A percentile compares a stretch with the other conserved stretches of the same genome.
phyloP scores from a whole-genome alignment of 805 yeast genomes.

The Sugiyamaella lignohabitans region DNA sequence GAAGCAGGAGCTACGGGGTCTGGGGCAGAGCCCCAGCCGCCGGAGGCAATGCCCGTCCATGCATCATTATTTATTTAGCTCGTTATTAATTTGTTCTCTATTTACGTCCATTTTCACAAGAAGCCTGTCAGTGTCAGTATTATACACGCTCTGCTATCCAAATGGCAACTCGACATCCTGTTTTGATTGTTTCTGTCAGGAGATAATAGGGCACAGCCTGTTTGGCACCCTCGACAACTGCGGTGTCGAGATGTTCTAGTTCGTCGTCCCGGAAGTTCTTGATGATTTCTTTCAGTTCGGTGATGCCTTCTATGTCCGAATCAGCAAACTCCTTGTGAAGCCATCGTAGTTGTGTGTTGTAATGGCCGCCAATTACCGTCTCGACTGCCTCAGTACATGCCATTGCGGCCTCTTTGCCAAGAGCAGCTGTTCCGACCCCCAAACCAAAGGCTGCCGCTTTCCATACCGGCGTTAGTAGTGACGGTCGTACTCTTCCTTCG shows the following conservation, averaged over 20 bases:
- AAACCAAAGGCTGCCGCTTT: constrained; percentile 79
- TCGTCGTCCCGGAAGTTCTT: constrained; percentile 87
- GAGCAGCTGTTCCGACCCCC: constrained; percentile 79
- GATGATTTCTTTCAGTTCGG: constrained; percentile 52
- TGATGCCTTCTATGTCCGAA: constrained; percentile 44
- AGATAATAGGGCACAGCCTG: constrained; percentile 88
- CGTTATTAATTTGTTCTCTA: too few relatives aligned
- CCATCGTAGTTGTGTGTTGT: constrained; percentile 80
- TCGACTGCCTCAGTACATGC: constrained; percentile 99
- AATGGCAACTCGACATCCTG: constrained; percentile 80
- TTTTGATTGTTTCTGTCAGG: constrained; percentile 79
- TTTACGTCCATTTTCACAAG: too few relatives aligned
- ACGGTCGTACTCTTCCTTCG: constrained; percentile 80
- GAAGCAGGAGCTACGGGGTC: too few relatives aligned
- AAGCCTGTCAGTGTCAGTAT: too few relatives aligned
- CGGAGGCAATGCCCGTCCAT: too few relatives aligned
- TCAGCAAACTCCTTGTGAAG: constrained; percentile 57
- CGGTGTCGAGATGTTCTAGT: constrained; percentile 90
- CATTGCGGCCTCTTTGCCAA: constrained; percentile 96
- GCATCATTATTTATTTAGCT: too few relatives aligned
- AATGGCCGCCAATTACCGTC: constrained; percentile 95
- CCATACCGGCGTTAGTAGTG: constrained; percentile 89
- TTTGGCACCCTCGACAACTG: constrained; percentile 85
- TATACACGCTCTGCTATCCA: constrained; percentile 83
- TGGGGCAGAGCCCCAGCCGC: too few relatives aligned